These are phyloP conservation scores for Mortierella hygrophila DNA, from an alignment of 192 early-diverging fungal species.

Conservation along the genomic window DNA sequence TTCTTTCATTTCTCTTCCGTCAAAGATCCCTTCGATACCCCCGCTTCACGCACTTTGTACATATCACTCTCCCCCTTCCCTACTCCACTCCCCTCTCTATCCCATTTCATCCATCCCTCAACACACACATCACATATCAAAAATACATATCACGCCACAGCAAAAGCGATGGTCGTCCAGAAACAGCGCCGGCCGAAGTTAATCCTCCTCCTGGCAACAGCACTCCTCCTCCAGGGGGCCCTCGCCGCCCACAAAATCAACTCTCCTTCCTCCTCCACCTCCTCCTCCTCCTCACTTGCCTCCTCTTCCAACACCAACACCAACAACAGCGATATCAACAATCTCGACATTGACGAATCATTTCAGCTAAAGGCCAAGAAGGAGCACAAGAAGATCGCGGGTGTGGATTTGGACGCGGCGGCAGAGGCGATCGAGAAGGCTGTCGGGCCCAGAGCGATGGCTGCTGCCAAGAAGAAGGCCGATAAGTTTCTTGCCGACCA, in stretches of 20 bases:
- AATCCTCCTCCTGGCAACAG: constrained; percentile 4
- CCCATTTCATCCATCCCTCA: no score
- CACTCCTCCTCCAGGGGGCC: not conserved
- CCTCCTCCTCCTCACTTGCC: not conserved
- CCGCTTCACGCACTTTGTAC: not conserved
- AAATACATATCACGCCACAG: not conserved
- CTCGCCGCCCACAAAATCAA: not conserved
- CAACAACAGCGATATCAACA: no score
- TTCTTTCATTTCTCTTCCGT: not conserved
- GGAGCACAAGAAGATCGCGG: not conserved
- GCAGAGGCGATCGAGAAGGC: not conserved
- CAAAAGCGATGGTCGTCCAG: not conserved
- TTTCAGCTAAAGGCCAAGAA: not conserved
- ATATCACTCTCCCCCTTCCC: not conserved
- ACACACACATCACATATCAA: not conserved
- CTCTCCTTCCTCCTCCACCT: not conserved
- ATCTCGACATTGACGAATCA: not conserved
- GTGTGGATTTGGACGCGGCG: not conserved
- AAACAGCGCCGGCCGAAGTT: not conserved
- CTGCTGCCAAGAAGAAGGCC: not conserved
- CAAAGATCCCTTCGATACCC: not conserved
- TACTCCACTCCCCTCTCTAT: not conserved
- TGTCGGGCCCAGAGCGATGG: not conserved
- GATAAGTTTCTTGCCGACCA: not conserved
- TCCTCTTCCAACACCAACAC: not conserved